These are phyloP conservation scores for Mercurialis annua DNA, from an alignment of 345 rosid genomes.

Conservation along the genomic window DNA sequence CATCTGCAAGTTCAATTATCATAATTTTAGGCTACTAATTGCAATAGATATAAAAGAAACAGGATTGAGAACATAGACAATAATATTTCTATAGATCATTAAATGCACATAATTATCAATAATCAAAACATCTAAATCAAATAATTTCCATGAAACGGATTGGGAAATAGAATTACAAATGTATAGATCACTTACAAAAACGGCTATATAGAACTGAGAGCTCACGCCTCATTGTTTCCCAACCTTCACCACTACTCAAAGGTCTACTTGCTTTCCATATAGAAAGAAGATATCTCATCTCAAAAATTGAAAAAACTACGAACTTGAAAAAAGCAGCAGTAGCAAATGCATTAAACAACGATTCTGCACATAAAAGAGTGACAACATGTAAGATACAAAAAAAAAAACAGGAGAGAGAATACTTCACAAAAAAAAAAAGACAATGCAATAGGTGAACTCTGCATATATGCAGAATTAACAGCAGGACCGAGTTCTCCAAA, in stretches of 20 bases:
- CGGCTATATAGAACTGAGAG: constrained; percentile 93
- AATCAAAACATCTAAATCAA: neutral
- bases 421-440: constrained; percentile 10
- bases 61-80: neutral
- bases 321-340: constrained; percentile 99
- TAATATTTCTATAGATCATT: neutral
- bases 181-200: constrained; percentile 82
- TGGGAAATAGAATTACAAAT: constrained; percentile 3
- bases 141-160: neutral
- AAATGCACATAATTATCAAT: neutral
- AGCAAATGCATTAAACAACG: constrained; percentile 96
- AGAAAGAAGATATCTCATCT: constrained; percentile 97
- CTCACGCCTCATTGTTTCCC: constrained; percentile 98
- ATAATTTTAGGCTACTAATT: constrained; percentile 5
- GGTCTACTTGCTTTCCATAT: constrained; percentile 98
- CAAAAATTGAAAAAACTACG: constrained; percentile 94
- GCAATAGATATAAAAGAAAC: neutral
- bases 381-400: constrained; percentile 10
- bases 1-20: constrained; percentile 54
- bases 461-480: neutral
- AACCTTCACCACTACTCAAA: constrained; percentile 87
- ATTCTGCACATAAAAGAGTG: constrained; percentile 53
- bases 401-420: no score
- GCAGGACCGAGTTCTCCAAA: neutral
- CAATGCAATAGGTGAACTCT: neutral